Evolutionary conservation across 805 yeast genomes (phyloP), one percentile per base, ranked within the genome.

Genomic region (Wickerhamiella lipophila): DNA sequence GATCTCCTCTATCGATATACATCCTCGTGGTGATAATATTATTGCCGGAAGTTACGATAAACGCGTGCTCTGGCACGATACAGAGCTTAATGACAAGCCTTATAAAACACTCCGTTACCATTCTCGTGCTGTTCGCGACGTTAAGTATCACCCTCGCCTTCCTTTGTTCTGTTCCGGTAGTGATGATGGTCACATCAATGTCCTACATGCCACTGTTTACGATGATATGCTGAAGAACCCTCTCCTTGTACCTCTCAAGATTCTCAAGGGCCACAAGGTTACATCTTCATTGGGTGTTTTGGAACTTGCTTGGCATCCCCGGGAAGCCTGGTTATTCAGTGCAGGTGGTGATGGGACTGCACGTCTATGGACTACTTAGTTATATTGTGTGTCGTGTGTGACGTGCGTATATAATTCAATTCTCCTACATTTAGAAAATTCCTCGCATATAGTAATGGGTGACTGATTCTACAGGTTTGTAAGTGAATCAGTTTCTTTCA

Each of bases 291-390:
- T 92, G 50, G 98, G 98, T 61, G 94, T 92, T 13, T 72, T 92
- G 61, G 82, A 79, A 61, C 76, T 83, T 44, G 76, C 77, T 45
- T 92, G 98, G 98, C 98, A 92, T 72, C 97, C 97, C 55, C 79
- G 81, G 59, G 97, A 92, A 68, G 96, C 98, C 0, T 92, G 98
- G 98, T 72, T 92, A 61, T 87, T 92, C 65, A 81, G 92, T 62
- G 85, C 95, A 9, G 98, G 97, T 59, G 97, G 97, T 19, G 98
- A 92, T 67, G 86, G 94, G 52, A 78, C 86, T 38, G 97, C 96
- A 5, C 79, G 95, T 61, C 69, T 92, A 60, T 92, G 98, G 98
- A 92, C 98, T 23, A 84, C 95, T 15, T 83, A 67, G 26, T 13
- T 16, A 16, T 16, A 41, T 3, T 26, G 21, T 25, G 5, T 18